Base-by-base conservation (phyloP, 2,329 filamentous ascomycete species). In the Penicillium sp. region DNA sequence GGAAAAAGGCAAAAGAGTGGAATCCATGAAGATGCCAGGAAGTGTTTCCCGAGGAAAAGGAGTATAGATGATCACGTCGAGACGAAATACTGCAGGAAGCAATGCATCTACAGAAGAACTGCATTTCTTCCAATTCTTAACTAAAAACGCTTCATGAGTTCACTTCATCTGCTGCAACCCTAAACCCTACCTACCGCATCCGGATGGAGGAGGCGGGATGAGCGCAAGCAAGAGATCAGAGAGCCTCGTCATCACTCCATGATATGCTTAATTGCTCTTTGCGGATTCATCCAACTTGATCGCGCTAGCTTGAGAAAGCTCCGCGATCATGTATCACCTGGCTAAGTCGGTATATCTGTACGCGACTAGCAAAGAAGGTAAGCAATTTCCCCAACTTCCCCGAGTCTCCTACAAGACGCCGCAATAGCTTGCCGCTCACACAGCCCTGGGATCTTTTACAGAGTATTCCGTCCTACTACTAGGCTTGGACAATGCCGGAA, bases 381-480 rank as follows among this genome's bases (percentile, higher is more conserved):
- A 67, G 76, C 29, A 24, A 8, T 8, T 22, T 14, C 11, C 47
- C 16, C 22, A 4, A 24, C 13, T 33, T 10, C 16, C 29, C 29
- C 29, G 26, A 16, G 8, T 19, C 31, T 4, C 22, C 31, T 24
- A 43, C 26, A 33, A 24, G 27, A 29, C 42, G 44, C 26, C 55
- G 22, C 33, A 13, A 29, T 22, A 21, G 33, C 29, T 24, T 37
- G 21, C 26, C 13, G 27, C 29, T 31, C 24, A 27, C 22, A n/a
- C 14, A 46, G 31, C 4, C 5, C 13, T 21, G 27, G 16, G 4
- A n/a, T 24, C 10, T 19, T 22, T 2, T 37, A 35, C 70, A 95
- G 93, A 98, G 81, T 98, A 97, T 82, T 97, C 93, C 22, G 91
- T 97, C 70, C 91, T 98, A 71, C 89, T 98, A 65, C 90, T 98